A percentile compares a stretch with the other conserved stretches of the same genome.
Evolutionary conservation across 2,329 filamentous ascomycete species (phyloP).

Genomic region (Venturiaceae sp.): DNA sequence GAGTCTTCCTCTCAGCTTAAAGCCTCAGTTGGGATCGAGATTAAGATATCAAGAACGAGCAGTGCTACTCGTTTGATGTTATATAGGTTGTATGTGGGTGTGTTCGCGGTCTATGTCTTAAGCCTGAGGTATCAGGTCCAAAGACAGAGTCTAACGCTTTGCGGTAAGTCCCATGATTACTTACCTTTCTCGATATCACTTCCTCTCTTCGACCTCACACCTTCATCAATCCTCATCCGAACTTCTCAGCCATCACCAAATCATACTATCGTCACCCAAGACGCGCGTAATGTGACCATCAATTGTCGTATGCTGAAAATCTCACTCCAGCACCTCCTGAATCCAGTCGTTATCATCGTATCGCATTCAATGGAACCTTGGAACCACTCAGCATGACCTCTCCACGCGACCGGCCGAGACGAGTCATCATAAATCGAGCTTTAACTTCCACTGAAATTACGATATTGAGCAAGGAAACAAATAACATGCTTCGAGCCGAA

Average conservation of each 20-base stretch:
- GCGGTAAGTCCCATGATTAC: not conserved
- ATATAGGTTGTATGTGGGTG: not conserved
- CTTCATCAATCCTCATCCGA: not conserved
- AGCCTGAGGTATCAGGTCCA: too few relatives aligned
- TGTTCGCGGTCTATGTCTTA: too few relatives aligned
- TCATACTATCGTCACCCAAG: too few relatives aligned
- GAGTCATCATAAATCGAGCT: not conserved
- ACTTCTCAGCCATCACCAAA: too few relatives aligned
- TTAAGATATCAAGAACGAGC: too few relatives aligned
- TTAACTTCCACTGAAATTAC: not conserved
- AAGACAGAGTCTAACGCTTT: not conserved
- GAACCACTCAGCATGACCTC: not conserved
- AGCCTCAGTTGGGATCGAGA: too few relatives aligned
- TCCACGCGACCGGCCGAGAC: not conserved
- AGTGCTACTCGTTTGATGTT: too few relatives aligned
- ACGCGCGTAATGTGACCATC: too few relatives aligned
- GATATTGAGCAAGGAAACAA: not conserved
- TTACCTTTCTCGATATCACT: not conserved
- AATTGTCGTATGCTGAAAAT: too few relatives aligned
- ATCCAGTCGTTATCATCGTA: not conserved
- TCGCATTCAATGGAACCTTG: not conserved
- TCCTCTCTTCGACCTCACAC: not conserved
- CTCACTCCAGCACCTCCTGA: not conserved
- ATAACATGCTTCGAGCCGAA: not conserved
- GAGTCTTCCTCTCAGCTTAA: too few relatives aligned